Conservation (phyloP, 2,329 filamentous ascomycete genomes). For the Penicillium sp. region DNA sequence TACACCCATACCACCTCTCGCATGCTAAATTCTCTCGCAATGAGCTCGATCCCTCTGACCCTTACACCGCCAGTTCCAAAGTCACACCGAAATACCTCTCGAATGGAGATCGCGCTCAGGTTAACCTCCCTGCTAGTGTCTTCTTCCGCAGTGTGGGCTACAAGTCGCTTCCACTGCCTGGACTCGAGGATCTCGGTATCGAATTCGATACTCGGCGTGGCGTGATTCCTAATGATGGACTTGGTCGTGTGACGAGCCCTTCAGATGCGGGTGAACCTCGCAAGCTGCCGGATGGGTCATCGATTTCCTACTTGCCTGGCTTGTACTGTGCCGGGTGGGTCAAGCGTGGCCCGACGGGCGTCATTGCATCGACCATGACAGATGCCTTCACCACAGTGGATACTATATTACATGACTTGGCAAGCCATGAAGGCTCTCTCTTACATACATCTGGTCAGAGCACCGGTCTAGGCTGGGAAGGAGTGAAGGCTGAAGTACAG, state of each 20-base stretch:
- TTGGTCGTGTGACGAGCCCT: slow-evolving; percentile 66
- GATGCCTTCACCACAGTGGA: slow-evolving; percentile 91
- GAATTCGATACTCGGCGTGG: slow-evolving; percentile 74
- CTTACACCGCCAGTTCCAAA: slow-evolving; percentile 53
- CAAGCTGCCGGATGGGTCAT: slow-evolving; percentile 35
- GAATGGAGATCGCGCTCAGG: slow-evolving; percentile 49
- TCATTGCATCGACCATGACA: slow-evolving; percentile 94
- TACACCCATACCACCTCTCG: slow-evolving; percentile 54
- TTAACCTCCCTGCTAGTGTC: slow-evolving; percentile 63
- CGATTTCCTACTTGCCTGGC: slow-evolving; percentile 61
- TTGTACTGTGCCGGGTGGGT: slow-evolving; percentile 97
- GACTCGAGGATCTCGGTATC: slow-evolving; percentile 70
- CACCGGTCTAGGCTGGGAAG: slow-evolving; percentile 71
- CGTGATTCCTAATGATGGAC: slow-evolving; percentile 77
- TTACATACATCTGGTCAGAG: slow-evolving; percentile 45
- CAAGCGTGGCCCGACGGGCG: slow-evolving; percentile 88
- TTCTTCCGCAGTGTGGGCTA: slow-evolving; percentile 97
- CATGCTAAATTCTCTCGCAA: slow-evolving; percentile 66
- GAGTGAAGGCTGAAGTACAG: slow-evolving; percentile 62
- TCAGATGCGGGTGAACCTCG: slow-evolving; percentile 20
- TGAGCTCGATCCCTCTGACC: slow-evolving; percentile 48
- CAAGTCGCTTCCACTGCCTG: slow-evolving; percentile 74
- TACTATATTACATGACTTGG: slow-evolving; percentile 78
- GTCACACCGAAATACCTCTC: slow-evolving; percentile 48
- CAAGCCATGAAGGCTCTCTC: slow-evolving; percentile 39